Evolutionary conservation across 2,329 filamentous ascomycete species (phyloP).

Genomic region (Diaporthe sp.): DNA sequence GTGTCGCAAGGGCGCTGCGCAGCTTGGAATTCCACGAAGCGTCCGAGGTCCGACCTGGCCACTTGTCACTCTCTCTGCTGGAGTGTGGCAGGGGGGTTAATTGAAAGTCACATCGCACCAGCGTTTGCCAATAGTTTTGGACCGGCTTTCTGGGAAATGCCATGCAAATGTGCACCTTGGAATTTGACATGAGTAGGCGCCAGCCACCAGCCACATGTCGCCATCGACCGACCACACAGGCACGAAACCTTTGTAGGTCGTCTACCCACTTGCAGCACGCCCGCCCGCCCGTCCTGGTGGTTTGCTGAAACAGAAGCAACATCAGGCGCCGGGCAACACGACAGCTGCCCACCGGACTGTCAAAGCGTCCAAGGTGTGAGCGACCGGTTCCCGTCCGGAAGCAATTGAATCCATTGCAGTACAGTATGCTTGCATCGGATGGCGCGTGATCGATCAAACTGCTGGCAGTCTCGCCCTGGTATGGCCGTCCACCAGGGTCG

Average conservation of each 20-base stretch:
- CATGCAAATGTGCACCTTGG: not conserved
- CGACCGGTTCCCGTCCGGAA: not conserved
- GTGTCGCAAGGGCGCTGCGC: slow-evolving; percentile 4
- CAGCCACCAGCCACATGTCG: slow-evolving; percentile 11
- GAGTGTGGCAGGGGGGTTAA: slow-evolving; percentile 31
- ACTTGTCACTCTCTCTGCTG: not conserved
- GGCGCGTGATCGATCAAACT: not conserved
- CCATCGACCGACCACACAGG: not conserved
- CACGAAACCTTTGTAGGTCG: not conserved
- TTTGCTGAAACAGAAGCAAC: not conserved
- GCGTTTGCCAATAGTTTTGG: slow-evolving; percentile 23
- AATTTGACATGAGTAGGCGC: slow-evolving; percentile 4
- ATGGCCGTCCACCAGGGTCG: too few relatives aligned
- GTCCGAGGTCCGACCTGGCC: slow-evolving; percentile 16
- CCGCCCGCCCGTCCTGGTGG: not conserved
- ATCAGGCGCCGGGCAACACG: not conserved
- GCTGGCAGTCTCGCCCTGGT: not conserved
- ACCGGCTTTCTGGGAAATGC: slow-evolving; percentile 22
- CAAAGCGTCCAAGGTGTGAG: not conserved
- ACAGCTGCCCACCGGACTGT: slow-evolving; percentile 22
- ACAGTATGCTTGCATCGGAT: not conserved
- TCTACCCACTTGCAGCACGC: not conserved
- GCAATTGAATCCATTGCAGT: not conserved
- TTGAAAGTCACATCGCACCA: slow-evolving; percentile 29
- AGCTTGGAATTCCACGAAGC: slow-evolving; percentile 3